A percentile compares a stretch with the other conserved stretches of the same genome.
Conservation (phyloP, 768 basidiomycete genomes). For the Lactarius psammicola region DNA sequence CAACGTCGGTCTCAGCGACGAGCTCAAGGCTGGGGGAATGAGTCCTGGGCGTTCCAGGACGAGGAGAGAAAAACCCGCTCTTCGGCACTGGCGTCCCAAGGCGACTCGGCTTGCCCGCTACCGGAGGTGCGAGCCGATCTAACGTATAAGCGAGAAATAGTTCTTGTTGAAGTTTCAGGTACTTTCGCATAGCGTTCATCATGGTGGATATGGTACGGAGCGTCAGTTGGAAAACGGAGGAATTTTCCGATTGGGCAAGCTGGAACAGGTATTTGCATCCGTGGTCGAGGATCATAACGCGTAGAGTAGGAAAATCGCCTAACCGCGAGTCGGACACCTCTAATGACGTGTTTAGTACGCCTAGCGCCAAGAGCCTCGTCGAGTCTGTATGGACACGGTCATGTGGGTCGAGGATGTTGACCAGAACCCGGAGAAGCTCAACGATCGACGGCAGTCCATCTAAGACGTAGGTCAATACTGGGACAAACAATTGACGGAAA, state of each 20-base stretch:
- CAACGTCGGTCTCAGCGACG: conserved; percentile 43
- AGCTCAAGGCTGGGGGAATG: conserved; percentile 45
- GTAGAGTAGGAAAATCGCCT: conserved; percentile 73
- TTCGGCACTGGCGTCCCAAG: conserved; percentile 29
- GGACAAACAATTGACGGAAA: neutral
- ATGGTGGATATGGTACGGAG: conserved; percentile 86
- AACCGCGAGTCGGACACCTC: conserved; percentile 80
- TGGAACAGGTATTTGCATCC: conserved; percentile 98
- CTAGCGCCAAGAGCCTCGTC: conserved; percentile 83
- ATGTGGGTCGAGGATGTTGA: conserved; percentile 92
- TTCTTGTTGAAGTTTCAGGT: conserved; percentile 93
- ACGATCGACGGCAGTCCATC: conserved; percentile 90
- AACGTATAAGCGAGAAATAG: conserved; percentile 93
- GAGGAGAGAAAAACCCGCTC: conserved; percentile 29
- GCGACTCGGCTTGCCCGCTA: conserved; percentile 31
- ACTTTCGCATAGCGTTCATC: conserved; percentile 79
- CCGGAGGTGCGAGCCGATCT: conserved; percentile 75
- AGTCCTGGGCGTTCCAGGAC: conserved; percentile 35
- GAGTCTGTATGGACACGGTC: conserved; percentile 96
- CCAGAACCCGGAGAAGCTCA: conserved; percentile 89
- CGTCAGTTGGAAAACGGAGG: conserved; percentile 71
- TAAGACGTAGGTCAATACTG: conserved; percentile 32
- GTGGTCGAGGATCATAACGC: conserved; percentile 75
- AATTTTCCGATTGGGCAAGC: conserved; percentile 88
- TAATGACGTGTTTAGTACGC: conserved; percentile 83